phyloP scores from a whole-genome alignment of 2,329 filamentous ascomycete genomes.

The Colletotrichum orchidophilum region DNA sequence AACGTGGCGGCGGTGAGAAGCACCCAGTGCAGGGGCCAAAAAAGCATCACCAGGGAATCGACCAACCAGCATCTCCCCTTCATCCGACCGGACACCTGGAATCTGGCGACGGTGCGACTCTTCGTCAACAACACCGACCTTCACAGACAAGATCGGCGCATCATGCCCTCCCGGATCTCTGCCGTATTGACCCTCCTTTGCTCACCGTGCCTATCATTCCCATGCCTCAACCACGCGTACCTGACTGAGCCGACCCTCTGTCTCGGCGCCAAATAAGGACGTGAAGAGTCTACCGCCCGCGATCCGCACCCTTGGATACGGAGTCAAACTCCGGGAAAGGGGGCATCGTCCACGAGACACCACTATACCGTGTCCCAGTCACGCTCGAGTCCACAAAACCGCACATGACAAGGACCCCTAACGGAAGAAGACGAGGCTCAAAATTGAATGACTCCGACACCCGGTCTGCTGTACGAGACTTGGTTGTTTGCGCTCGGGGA shows the following conservation, averaged over 20 bases:
- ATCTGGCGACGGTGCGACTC: not conserved
- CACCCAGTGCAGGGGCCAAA: not conserved
- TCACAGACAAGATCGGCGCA: constrained; percentile 23
- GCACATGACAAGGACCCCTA: not conserved
- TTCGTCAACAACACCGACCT: constrained; percentile 11
- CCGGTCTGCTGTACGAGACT: not conserved
- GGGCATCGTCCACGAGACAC: constrained; percentile 1
- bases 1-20: constrained; percentile 24
- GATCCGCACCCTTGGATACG: constrained; percentile 1
- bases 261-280: constrained; percentile 19
- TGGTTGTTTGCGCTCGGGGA: constrained; percentile 8
- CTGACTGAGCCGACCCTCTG: constrained; percentile 18
- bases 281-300: not conserved
- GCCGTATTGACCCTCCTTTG: constrained; percentile 2
- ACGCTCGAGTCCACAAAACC: not conserved
- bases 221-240: constrained; percentile 1
- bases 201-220: not conserved
- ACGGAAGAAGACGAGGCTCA: constrained; percentile 7
- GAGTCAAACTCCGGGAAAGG: not conserved
- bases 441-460: not conserved
- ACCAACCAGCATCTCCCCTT: not conserved
- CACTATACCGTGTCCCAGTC: not conserved
- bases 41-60: not conserved
- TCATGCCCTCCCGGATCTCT: constrained; percentile 7
- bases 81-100: constrained; percentile 2